phyloP scores from a whole-genome alignment of 768 basidiomycete species.

The Sutorius australiensis region DNA sequence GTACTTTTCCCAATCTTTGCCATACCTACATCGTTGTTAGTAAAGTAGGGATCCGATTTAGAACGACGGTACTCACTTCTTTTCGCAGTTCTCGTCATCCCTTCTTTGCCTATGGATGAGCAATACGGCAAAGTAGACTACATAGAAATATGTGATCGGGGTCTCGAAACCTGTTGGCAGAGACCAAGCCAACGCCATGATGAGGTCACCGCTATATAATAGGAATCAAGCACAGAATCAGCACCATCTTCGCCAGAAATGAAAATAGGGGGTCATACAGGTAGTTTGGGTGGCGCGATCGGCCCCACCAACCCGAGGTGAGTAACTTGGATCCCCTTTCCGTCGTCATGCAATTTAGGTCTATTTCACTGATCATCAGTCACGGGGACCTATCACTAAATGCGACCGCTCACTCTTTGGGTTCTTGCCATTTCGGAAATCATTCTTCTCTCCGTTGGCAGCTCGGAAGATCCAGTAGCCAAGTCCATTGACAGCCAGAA shows the following conservation, averaged over 20 bases:
- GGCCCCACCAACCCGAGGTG: conserved; percentile 97
- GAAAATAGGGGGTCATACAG: conserved; percentile 43
- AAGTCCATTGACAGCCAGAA: conserved; percentile 59
- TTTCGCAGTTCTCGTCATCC: conserved; percentile 87
- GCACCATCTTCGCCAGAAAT: too few relatives aligned
- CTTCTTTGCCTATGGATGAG: conserved; percentile 86
- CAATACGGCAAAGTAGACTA: conserved; percentile 81
- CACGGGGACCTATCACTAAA: neutral
- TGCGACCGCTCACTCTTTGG: conserved; percentile 67
- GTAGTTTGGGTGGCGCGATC: conserved; percentile 91
- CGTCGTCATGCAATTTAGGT: conserved; percentile 75
- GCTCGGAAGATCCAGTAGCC: conserved; percentile 92
- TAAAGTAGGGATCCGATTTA: neutral
- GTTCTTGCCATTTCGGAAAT: conserved; percentile 90
- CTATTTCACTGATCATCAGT: conserved; percentile 37
- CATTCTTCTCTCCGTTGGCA: conserved; percentile 92
- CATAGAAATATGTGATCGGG: conserved; percentile 95
- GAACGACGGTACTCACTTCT: conserved; percentile 60
- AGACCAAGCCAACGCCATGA: conserved; percentile 93
- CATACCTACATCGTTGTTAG: conserved; percentile 56
- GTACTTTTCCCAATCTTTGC: conserved; percentile 91
- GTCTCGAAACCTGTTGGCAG: conserved; percentile 88
- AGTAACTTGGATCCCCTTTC: conserved; percentile 85
- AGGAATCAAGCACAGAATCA: neutral
- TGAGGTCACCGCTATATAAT: conserved; percentile 63